These are phyloP conservation scores for Pseudogymnoascus sp. DNA, from an alignment of 2,329 filamentous ascomycete species.

Conservation along the genomic window DNA sequence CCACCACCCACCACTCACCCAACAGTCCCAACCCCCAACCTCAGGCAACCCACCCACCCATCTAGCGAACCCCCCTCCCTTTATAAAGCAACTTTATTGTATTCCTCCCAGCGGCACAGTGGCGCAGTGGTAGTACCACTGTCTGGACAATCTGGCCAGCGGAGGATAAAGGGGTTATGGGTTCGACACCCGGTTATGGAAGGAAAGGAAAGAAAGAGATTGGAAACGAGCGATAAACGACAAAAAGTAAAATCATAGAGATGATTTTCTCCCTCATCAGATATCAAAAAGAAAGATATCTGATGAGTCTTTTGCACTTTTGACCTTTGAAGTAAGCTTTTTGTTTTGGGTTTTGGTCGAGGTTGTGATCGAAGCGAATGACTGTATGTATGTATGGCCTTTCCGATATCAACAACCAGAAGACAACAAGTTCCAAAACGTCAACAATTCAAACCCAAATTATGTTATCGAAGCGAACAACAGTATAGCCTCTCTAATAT, in stretches of 20 bases:
- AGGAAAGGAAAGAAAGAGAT: background rate
- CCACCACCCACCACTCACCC: background rate
- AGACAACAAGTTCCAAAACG: no score
- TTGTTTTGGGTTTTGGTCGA: no score
- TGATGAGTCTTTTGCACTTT: background rate
- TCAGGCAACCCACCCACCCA: background rate
- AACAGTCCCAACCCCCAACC: background rate
- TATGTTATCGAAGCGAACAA: no score
- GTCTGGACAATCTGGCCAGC: slow-evolving; percentile 5
- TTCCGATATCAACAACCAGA: no score
- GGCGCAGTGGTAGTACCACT: slow-evolving; percentile 6
- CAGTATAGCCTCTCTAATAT: no score
- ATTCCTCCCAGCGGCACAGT: background rate
- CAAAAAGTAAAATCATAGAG: background rate
- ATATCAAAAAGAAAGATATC: background rate
- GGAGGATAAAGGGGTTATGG: background rate
- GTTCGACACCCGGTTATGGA: background rate
- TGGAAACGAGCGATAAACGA: background rate
- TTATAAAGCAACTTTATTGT: background rate
- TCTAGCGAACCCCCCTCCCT: background rate
- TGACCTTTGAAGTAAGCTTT: no score
- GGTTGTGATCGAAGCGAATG: no score
- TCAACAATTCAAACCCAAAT: no score
- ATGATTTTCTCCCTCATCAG: slow-evolving; percentile 4
- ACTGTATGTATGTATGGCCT: no score